Evolutionary conservation across 78 protist species (phyloP).

Genomic region (Dictyostelium capitatum): DNA sequence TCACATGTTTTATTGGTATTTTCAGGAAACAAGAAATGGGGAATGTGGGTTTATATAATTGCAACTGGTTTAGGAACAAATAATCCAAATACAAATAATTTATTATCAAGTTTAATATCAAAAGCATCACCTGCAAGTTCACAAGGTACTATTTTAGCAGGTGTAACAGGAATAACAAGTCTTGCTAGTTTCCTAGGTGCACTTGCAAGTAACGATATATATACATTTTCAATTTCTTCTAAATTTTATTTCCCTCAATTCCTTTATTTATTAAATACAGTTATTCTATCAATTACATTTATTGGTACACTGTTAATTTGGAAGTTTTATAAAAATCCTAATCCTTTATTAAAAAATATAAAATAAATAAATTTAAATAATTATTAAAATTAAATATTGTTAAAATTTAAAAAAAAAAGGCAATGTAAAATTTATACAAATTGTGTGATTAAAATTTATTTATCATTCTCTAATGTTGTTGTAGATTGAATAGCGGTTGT

Average conservation of each 20-base stretch:
- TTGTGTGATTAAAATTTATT: too few species aligned
- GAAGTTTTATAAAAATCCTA: neutral
- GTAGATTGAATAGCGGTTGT: too few species aligned
- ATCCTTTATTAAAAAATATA: neutral
- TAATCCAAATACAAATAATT: neutral
- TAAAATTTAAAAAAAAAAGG: too few species aligned
- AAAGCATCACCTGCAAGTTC: constrained; percentile 40
- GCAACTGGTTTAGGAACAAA: too few species aligned
- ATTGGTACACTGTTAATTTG: neutral
- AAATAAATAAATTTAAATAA: too few species aligned
- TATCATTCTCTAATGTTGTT: too few species aligned
- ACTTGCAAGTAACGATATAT: neutral
- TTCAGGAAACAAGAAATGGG: too few species aligned
- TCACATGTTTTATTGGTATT: neutral
- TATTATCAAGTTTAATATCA: constrained; percentile 18
- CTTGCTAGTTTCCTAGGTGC: neutral
- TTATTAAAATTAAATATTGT: too few species aligned
- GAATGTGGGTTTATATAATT: too few species aligned
- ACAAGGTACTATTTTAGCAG: constrained; percentile 42
- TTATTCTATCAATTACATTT: neutral
- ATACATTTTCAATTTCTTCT: neutral
- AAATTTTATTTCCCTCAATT: neutral
- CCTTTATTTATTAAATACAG: neutral
- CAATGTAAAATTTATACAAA: too few species aligned
- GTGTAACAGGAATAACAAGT: neutral